Base-by-base conservation (phyloP, 345 rosid genomes). In the Combretum micranthum region DNA sequence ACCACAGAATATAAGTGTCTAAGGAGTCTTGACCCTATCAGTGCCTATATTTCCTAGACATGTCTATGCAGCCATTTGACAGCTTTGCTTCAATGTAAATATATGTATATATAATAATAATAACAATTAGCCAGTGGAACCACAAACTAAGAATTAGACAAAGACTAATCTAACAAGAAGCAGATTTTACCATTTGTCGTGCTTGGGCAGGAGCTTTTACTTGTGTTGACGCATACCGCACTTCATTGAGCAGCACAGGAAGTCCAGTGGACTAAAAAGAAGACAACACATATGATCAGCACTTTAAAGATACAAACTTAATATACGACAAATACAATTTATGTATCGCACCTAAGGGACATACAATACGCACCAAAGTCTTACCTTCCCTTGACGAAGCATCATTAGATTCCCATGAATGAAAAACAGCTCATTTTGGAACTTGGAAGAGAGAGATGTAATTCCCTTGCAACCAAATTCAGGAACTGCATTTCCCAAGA, bases 121-220 rank as follows among this genome's bases (percentile, higher is more conserved):
- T 20, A 42, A 50, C 7, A 50, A 50, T 20, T 22, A 6, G 6
- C 21, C 3, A 22, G 10, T 50, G 20, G 20, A 17, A 18, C 3
- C 20, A 50, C 22, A 18, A 18, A 17, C 12, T 17, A 17, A 50
- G 32, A 32, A 60, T 20, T 26, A 25, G 55, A 57, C 60, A 56
- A 53, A 48, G 22, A 50, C 53, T 15, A 50, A 15, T 50, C 25
- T 50, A 26, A n/a, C 52, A 13, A 56, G 64, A 32, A 32, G 39
- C 0, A 56, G 59, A 55, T 58, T 77, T 42, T 42, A 92, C 98
- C 90, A 76, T 76, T 57, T 80, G 80, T 44, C 79, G 83, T 57
- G 75, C 75, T 68, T 84, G 95, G 18, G 93, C 76, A 19, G 87
- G 81, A 48, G 88, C 78, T 50, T 81, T 80, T 15, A 61, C 86